Evolutionary conservation across 331 rosid genomes (phyloP), one percentile per base, ranked within the genome.

Genomic region (Malus hybrid): DNA sequence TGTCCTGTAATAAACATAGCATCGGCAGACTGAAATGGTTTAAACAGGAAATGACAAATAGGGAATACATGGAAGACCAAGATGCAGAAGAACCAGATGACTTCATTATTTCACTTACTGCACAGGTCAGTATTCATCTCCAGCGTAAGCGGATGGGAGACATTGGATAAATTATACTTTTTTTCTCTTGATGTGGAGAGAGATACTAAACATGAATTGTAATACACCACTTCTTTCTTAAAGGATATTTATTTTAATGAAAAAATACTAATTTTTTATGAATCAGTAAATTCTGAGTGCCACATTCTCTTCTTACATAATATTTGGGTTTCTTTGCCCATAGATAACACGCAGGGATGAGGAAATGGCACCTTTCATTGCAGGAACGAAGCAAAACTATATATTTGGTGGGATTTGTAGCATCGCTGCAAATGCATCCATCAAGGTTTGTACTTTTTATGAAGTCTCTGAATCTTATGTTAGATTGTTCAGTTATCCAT

Each of bases 11-110:
- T 65, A 67, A 50, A 57, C 78, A 52, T 70, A 29, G 70, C 65
- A 46, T 67, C 77, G 9, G 67, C 68, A 65, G 44, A 48, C 78
- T 63, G 76, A 73, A 71, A 75, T 78, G 70, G 75, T 79, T 85
- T 79, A 36, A 36, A 8, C 90, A 95, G 99, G 97, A 93, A 81
- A 95, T 95, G 97, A 83, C 89, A 78, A 88, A 85, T 78, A 86
- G 93, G 75, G 97, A 92, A 78, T 95, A 92, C 85, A 74, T 88
- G 91, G 99, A 92, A 73, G 96, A 95, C 83, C 96, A 92, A 85
- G 99, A 92, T 82, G 98, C 99, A 55, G 99, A 95, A 85, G 99
- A 95, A 83, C 99, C 99, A 18, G 99, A 95, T 78, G 98, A 89
- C 85, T 95, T 90, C 79, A 83, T 95, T 80, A 89, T 95, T 84